Percentiles rank a stretch among this genome's conserved stretches.
phyloP scores from a whole-genome alignment of 1,284 basidiomycete species.

The Nidula niveotomentosa region DNA sequence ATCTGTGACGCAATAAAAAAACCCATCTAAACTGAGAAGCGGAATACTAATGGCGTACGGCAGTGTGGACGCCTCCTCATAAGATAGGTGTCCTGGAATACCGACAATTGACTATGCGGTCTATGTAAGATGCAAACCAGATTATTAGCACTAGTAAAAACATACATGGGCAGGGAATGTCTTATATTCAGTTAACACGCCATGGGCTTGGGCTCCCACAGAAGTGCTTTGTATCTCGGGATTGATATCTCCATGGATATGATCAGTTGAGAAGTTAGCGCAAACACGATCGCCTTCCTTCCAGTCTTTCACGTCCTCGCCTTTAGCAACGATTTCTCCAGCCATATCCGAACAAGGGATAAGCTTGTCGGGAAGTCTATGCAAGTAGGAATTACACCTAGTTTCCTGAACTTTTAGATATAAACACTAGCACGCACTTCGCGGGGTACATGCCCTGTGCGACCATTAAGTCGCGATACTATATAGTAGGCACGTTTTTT shows the following conservation, averaged over 20 bases:
- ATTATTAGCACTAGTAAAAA: slow-evolving; percentile 5
- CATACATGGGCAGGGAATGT: slow-evolving; percentile 40
- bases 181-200: slow-evolving; percentile 53
- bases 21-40: background rate
- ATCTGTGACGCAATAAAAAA: slow-evolving; percentile 21
- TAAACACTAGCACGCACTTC: slow-evolving; percentile 1
- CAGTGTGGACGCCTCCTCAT: slow-evolving; percentile 21
- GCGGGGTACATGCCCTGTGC: slow-evolving; percentile 14
- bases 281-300: slow-evolving; percentile 55
- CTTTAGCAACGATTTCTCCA: slow-evolving; percentile 54
- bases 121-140: background rate
- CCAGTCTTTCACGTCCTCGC: slow-evolving; percentile 46
- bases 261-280: slow-evolving; percentile 36
- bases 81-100: slow-evolving; percentile 13
- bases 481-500: slow-evolving; percentile 5
- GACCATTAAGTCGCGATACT: slow-evolving; percentile 44
- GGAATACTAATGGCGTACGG: slow-evolving; percentile 24
- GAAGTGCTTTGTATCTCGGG: slow-evolving; percentile 23
- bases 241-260: slow-evolving; percentile 36
- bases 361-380: slow-evolving; percentile 24
- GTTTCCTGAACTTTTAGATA: background rate
- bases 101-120: slow-evolving; percentile 9
- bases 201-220: slow-evolving; percentile 47
- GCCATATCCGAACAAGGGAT: slow-evolving; percentile 63
- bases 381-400: background rate